These are phyloP conservation scores for Populus davidiana DNA, from an alignment of 345 rosid species.

Conservation along the genomic window DNA sequence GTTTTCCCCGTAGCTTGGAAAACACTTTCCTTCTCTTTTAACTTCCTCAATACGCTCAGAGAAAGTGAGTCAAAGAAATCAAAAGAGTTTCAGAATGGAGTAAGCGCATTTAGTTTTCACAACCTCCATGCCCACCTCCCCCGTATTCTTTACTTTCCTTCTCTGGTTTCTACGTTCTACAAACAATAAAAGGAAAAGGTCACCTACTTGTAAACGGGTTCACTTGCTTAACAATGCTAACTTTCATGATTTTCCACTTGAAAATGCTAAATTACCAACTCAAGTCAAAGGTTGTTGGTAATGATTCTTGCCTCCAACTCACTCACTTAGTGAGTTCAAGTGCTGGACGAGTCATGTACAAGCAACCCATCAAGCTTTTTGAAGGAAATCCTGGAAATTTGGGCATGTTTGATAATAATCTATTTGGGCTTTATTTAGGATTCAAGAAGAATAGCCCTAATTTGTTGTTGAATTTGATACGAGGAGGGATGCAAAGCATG, in stretches of 20 bases:
- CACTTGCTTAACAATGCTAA: slow-evolving; percentile 25
- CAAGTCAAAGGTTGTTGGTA: slow-evolving; percentile 38
- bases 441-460: slow-evolving; percentile 11
- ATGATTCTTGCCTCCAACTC: slow-evolving; percentile 60
- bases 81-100: slow-evolving; percentile 35
- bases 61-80: slow-evolving; percentile 27
- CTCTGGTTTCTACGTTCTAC: slow-evolving; percentile 20
- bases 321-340: slow-evolving; percentile 41
- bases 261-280: slow-evolving; percentile 34
- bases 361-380: slow-evolving; percentile 62
- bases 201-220: slow-evolving; percentile 33
- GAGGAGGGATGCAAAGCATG: slow-evolving; percentile 26
- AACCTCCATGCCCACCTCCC: slow-evolving; percentile 38
- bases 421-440: slow-evolving; percentile 47
- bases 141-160: slow-evolving; percentile 25
- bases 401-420: slow-evolving; percentile 32
- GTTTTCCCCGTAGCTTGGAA: too few relatives aligned
- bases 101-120: slow-evolving; percentile 47
- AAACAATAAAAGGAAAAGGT: slow-evolving; percentile 21
- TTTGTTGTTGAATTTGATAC: slow-evolving; percentile 58
- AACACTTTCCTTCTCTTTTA: too few relatives aligned
- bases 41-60: slow-evolving; percentile 38
- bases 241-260: slow-evolving; percentile 36
- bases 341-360: slow-evolving; percentile 55
- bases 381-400: slow-evolving; percentile 43